These are phyloP conservation scores for Salvia hispanica DNA, from an alignment of 257 asterid species.

Conservation along the genomic window DNA sequence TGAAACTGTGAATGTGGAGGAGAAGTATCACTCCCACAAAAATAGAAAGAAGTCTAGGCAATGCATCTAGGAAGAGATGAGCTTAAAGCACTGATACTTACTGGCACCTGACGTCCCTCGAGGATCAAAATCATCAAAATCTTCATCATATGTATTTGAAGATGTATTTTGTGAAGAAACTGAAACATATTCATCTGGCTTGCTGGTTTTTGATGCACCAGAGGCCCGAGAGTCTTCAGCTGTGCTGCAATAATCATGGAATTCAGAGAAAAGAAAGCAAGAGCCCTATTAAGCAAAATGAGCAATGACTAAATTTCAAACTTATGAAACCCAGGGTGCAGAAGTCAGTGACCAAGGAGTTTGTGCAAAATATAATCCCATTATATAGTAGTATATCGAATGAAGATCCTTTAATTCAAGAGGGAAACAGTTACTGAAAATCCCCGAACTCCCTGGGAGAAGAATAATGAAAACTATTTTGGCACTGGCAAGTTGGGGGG, in stretches of 20 bases:
- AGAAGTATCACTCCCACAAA: not conserved
- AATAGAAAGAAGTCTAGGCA: constrained; percentile 14
- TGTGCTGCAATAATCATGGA: constrained; percentile 47
- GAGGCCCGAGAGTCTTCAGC: constrained; percentile 43
- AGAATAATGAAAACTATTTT: not conserved
- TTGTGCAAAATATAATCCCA: constrained; percentile 19
- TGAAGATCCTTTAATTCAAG: constrained; percentile 12
- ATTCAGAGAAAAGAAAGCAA: constrained; percentile 34
- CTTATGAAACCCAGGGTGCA: constrained; percentile 1
- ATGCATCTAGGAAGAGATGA: constrained; percentile 20
- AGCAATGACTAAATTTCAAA: constrained; percentile 8
- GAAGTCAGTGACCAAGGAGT: not conserved
- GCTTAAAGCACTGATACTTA: constrained; percentile 47
- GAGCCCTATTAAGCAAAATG: constrained; percentile 18
- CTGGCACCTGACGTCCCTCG: constrained; percentile 78
- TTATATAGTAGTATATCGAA: constrained; percentile 6
- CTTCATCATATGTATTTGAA: constrained; percentile 62
- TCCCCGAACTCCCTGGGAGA: not conserved
- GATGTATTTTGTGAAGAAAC: constrained; percentile 49
- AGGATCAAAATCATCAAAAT: constrained; percentile 96
- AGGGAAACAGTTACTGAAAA: constrained; percentile 7
- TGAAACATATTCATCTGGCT: constrained; percentile 54
- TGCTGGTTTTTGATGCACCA: constrained; percentile 49
- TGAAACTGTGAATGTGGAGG: constrained; percentile 4
- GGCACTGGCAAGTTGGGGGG: not conserved